Evolutionary conservation across 2,329 filamentous ascomycete genomes (phyloP).

Genomic region (Botrytis deweyae): DNA sequence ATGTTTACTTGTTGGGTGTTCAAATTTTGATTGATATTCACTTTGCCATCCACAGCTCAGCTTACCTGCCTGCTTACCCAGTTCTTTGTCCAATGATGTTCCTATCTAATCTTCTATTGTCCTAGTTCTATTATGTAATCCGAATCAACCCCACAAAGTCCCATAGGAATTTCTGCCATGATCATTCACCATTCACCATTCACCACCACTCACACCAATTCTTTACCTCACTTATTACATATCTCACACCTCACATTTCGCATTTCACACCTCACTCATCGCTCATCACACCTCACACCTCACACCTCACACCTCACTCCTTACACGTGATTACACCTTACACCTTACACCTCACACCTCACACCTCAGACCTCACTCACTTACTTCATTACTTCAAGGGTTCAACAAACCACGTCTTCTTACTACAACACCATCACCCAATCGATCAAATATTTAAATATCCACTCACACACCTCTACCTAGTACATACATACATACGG

Average conservation of each 20-base stretch:
- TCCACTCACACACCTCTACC: background rate
- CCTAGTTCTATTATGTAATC: background rate
- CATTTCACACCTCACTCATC: background rate
- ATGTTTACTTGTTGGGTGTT: too few species aligned
- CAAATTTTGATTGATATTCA: background rate
- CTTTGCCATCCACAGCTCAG: background rate
- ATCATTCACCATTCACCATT: background rate
- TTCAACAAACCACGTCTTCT: constrained; percentile 2
- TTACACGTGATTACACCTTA: background rate
- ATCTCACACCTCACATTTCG: background rate
- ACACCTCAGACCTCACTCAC: background rate
- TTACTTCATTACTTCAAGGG: background rate
- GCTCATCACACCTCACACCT: too few species aligned
- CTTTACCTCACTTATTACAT: background rate
- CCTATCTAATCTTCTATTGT: background rate
- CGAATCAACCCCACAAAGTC: background rate
- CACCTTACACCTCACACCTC: background rate
- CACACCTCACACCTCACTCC: background rate
- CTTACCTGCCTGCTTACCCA: background rate
- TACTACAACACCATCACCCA: background rate
- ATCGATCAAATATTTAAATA: background rate
- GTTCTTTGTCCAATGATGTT: background rate
- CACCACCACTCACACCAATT: background rate
- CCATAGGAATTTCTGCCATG: background rate
- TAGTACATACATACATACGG: background rate